A percentile compares a stretch with the other conserved stretches of the same genome.
phyloP scores from a whole-genome alignment of 2,329 filamentous ascomycete genomes.

The Aspergillus neotritici region DNA sequence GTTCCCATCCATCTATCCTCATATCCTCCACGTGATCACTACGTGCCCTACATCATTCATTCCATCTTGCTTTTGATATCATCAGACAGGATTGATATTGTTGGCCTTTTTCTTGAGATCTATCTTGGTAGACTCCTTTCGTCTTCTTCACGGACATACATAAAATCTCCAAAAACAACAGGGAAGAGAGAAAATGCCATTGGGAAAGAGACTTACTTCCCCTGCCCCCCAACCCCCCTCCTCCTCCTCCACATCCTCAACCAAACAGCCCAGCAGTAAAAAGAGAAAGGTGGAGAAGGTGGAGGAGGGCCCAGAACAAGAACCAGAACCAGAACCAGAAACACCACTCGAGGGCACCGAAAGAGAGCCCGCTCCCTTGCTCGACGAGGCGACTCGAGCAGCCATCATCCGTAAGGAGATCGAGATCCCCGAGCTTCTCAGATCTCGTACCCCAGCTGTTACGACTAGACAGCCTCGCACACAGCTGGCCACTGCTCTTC shows the following conservation, averaged over 20 bases:
- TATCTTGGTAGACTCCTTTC: too few species aligned
- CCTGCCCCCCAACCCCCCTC: not conserved
- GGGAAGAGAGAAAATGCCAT: too few species aligned
- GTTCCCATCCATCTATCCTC: conserved; percentile 3
- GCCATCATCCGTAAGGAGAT: not conserved
- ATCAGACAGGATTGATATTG: too few species aligned
- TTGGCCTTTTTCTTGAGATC: too few species aligned
- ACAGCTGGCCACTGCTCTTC: conserved; percentile 17
- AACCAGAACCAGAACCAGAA: too few species aligned
- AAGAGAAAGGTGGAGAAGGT: too few species aligned
- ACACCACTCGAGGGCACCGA: not conserved
- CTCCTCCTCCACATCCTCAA: not conserved
- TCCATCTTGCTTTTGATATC: too few species aligned
- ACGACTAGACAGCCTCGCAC: conserved; percentile 2
- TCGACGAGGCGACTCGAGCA: not conserved
- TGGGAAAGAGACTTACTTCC: not conserved
- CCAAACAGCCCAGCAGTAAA: too few species aligned
- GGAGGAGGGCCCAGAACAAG: too few species aligned
- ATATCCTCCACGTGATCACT: conserved; percentile 6
- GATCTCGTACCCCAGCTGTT: not conserved
- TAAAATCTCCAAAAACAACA: too few species aligned
- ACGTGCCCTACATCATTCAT: conserved; percentile 3
- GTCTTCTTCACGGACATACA: too few species aligned
- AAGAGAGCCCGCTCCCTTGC: not conserved
- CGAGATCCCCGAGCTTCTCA: conserved; percentile 20